Base-by-base conservation (phyloP, 441 rosid genomes). In the Arabidopsis lyrata region DNA sequence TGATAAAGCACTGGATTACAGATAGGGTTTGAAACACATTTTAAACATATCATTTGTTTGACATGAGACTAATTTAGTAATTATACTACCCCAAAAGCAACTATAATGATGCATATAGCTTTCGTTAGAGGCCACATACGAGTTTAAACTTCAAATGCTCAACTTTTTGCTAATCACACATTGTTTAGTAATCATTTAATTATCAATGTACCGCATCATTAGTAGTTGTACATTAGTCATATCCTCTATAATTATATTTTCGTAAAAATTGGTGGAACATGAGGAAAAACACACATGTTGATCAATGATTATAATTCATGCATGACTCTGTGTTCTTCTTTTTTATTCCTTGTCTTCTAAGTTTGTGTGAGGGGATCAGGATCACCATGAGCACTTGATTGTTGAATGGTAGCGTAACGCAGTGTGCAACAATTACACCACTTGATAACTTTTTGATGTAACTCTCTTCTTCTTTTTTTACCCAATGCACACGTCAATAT, bases 351-450 rank as follows among this genome's bases (percentile, higher is more conserved):
- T 75, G 41, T 42, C 35, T 61, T 68, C 34, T 22, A 75, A 61
- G 78, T 68, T 42, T 75, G 57, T 75, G 57, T 52, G 44, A 42
- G 45, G 56, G 60, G 29, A 20, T 74, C 77, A 66, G 61, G 48
- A 20, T 74, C 72, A 66, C 61, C 48, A 8, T 67, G 49, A 68
- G 34, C 61, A 67, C 73, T 59, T 67, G 72, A 60, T 74, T 48
- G 56, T 44, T 66, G 48, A 74, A 31, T 32, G 68, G 68, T 68
- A 58, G 20, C 68, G 68, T 74, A 66, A 66, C 18, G 10, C 18
- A 36, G 15, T 34, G 72, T 66, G 42, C 41, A 42, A 42, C 70
- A 11, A 6, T 15, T 20, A 63, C 48, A 54, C 18, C 41, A 44
- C 34, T 45, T 45, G 47, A 45, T 45, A 32, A 56, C 73, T 38